Evolutionary conservation across 306 rosid genomes (phyloP).

Genomic region (Cucumis hystrix): DNA sequence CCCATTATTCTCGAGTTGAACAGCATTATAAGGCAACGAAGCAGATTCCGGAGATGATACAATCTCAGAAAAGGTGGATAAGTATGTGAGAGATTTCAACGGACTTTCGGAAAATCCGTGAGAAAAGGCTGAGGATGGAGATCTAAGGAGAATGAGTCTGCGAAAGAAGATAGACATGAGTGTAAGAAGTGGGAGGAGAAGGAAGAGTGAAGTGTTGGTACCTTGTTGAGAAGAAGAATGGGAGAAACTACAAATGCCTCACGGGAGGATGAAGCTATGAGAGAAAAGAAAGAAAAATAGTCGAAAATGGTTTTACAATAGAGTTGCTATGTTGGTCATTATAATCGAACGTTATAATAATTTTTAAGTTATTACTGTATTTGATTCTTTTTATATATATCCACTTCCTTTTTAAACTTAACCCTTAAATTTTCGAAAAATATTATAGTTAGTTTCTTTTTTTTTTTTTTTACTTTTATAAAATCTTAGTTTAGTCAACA

Average conservation of each 20-base stretch:
- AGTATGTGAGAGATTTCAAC: not conserved
- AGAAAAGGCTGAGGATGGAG: not conserved
- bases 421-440: too few species aligned
- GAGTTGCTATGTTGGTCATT: too few species aligned
- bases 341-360: too few species aligned
- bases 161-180: not conserved
- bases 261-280: too few species aligned
- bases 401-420: too few species aligned
- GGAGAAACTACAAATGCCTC: not conserved
- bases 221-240: not conserved
- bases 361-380: too few species aligned
- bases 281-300: not conserved
- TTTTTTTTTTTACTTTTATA: too few species aligned
- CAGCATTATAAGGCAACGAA: not conserved
- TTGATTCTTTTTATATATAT: too few species aligned
- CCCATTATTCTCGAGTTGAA: not conserved
- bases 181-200: not conserved
- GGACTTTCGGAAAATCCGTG: not conserved
- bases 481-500: too few species aligned
- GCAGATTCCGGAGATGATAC: constrained; percentile 19
- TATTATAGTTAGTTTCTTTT: too few species aligned
- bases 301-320: too few species aligned
- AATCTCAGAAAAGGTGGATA: not conserved
- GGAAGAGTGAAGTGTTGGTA: not conserved
- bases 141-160: not conserved